Conservation (phyloP, 2,329 filamentous ascomycete genomes). For the Magnaporthiopsis incrustans region DNA sequence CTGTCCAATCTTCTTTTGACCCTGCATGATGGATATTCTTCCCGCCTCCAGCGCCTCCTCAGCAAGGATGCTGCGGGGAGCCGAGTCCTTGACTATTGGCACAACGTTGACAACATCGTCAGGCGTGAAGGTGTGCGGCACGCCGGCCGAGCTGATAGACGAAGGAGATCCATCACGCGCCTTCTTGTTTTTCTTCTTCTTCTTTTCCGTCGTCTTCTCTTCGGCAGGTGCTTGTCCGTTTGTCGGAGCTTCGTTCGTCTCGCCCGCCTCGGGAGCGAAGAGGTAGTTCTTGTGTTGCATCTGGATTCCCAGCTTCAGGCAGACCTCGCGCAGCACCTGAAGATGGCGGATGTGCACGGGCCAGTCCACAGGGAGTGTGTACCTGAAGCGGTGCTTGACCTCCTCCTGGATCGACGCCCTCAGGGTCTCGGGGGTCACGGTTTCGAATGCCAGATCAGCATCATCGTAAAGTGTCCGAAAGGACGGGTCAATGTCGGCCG, state of each 20-base stretch:
- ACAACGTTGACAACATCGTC: slow-evolving; percentile 90
- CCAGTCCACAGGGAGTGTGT: slow-evolving; percentile 63
- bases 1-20: slow-evolving; percentile 91
- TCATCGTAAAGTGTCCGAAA: slow-evolving; percentile 73
- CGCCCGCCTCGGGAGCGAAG: slow-evolving; percentile 41
- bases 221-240: slow-evolving; percentile 21
- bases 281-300: slow-evolving; percentile 69
- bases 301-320: slow-evolving; percentile 84
- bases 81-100: slow-evolving; percentile 91
- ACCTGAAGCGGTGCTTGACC: slow-evolving; percentile 67
- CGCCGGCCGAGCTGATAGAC: slow-evolving; percentile 32
- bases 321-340: slow-evolving; percentile 83
- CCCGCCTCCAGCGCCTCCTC: slow-evolving; percentile 95
- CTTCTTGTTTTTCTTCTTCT: slow-evolving; percentile 58
- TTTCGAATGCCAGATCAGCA: slow-evolving; percentile 72
- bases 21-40: slow-evolving; percentile 89
- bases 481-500: slow-evolving; percentile 66
- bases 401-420: slow-evolving; percentile 63
- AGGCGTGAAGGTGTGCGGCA: slow-evolving; percentile 58
- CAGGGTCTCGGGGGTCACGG: slow-evolving; percentile 66
- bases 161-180: slow-evolving; percentile 45
- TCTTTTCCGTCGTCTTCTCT: slow-evolving; percentile 34
- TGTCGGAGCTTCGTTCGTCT: slow-evolving; percentile 18
- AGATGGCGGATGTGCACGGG: slow-evolving; percentile 58
- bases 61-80: slow-evolving; percentile 80